Evolutionary conservation across 2,329 filamentous ascomycete species (phyloP).

Genomic region (Trichoderma sp.): DNA sequence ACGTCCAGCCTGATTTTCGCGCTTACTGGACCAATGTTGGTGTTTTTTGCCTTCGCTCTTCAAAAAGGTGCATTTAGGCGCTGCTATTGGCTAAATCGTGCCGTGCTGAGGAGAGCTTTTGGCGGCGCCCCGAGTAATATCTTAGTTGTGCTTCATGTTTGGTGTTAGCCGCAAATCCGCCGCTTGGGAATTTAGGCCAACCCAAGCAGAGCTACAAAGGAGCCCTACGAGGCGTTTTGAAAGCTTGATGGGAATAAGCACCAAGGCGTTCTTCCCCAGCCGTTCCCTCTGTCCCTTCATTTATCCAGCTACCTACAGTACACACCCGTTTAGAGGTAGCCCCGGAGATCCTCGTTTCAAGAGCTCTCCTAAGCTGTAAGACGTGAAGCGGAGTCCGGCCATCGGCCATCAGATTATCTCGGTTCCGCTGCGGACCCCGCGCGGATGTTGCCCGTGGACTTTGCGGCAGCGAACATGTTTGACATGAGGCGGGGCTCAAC

Average conservation of each 20-base stretch:
- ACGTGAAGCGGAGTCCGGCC: background rate
- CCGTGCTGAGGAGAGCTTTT: background rate
- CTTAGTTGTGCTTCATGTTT: background rate
- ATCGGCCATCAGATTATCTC: background rate
- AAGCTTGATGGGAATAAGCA: background rate
- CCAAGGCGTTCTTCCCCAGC: background rate
- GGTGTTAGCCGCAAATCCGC: background rate
- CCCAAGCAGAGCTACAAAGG: background rate
- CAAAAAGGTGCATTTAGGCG: background rate
- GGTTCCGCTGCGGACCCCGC: background rate
- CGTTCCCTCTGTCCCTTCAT: background rate
- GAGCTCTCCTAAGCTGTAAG: background rate
- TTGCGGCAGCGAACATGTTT: background rate
- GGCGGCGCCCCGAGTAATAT: background rate
- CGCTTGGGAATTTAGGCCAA: background rate
- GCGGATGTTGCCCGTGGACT: background rate
- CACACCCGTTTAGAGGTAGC: background rate
- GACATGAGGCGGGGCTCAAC: background rate
- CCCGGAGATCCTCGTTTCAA: background rate
- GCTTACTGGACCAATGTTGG: conserved; percentile 4
- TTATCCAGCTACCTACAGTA: background rate
- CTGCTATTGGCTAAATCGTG: background rate
- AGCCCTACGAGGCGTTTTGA: conserved; percentile 11
- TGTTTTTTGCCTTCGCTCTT: background rate
- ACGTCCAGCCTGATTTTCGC: background rate